Conservation (phyloP, 2,329 filamentous ascomycete species). For the Pseudofabraea citricarpa region DNA sequence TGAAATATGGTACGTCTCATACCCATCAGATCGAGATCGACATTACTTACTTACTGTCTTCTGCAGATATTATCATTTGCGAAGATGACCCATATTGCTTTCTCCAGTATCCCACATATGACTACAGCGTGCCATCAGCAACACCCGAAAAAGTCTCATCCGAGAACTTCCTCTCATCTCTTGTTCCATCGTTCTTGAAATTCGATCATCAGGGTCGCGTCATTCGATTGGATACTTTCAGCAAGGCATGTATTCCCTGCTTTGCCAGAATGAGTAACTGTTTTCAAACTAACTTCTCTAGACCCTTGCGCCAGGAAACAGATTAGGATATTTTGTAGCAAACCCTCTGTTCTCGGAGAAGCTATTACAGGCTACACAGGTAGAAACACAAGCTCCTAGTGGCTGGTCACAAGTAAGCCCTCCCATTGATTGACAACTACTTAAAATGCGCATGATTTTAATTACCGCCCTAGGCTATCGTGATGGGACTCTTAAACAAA, state of each 20-base stretch:
- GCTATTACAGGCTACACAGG: slow-evolving; percentile 20
- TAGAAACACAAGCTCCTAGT: not conserved
- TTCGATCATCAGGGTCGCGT: slow-evolving; percentile 5
- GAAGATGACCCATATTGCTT: slow-evolving; percentile 6
- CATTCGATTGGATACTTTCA: slow-evolving; percentile 5
- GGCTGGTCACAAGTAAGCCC: not conserved
- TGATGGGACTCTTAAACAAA: not conserved
- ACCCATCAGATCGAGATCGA: not conserved
- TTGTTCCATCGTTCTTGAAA: slow-evolving; percentile 4
- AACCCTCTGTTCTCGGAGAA: slow-evolving; percentile 26
- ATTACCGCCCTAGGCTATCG: not conserved
- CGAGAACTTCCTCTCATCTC: slow-evolving; percentile 2
- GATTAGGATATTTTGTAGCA: slow-evolving; percentile 13
- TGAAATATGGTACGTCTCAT: slow-evolving; percentile 1
- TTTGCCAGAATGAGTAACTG: not conserved
- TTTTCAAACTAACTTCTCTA: not conserved
- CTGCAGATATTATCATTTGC: slow-evolving; percentile 4
- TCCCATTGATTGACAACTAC: too few species aligned
- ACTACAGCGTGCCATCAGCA: slow-evolving; percentile 2
- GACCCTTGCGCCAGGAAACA: slow-evolving; percentile 3
- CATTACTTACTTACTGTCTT: not conserved
- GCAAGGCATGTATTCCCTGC: not conserved
- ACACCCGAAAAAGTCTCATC: not conserved
- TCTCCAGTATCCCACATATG: slow-evolving; percentile 3
- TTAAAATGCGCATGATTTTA: too few species aligned